Percentiles rank a stretch among this genome's conserved stretches.
These are phyloP conservation scores for Solanum virginianum DNA, from an alignment of 257 asterid species.

Conservation along the genomic window DNA sequence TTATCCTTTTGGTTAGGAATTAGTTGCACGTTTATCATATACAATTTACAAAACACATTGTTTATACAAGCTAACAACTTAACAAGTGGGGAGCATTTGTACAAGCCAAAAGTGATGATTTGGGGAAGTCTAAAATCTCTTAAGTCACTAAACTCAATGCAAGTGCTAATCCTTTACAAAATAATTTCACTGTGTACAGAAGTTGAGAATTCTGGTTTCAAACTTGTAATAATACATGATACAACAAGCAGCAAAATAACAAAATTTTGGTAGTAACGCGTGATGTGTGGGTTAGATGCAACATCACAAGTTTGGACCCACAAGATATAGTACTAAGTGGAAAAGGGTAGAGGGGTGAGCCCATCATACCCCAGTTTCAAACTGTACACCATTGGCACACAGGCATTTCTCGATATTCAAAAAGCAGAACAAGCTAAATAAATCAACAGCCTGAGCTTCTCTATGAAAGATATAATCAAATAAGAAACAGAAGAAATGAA, in stretches of 20 bases:
- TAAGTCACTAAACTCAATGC: neutral
- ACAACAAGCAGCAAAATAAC: neutral
- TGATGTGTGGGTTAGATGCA: neutral
- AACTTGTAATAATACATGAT: neutral
- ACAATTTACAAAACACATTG: neutral
- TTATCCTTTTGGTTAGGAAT: neutral
- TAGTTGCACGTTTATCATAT: neutral
- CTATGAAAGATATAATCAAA: neutral
- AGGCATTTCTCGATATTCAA: neutral
- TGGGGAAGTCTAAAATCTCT: neutral
- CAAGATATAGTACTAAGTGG: neutral
- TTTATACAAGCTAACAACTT: neutral
- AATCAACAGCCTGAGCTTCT: neutral
- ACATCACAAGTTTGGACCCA: neutral
- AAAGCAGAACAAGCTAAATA: neutral
- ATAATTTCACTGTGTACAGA: neutral
- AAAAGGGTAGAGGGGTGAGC: neutral
- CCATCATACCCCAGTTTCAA: neutral
- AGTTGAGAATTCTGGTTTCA: neutral
- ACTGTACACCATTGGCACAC: neutral
- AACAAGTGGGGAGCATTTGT: too few species aligned
- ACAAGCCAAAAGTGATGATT: neutral
- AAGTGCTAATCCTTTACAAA: neutral
- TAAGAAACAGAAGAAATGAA: neutral
- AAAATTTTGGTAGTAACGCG: neutral